A percentile compares a stretch with the other conserved stretches of the same genome.
phyloP scores from a whole-genome alignment of 2,329 filamentous ascomycete genomes.

The Calycina herbarum region DNA sequence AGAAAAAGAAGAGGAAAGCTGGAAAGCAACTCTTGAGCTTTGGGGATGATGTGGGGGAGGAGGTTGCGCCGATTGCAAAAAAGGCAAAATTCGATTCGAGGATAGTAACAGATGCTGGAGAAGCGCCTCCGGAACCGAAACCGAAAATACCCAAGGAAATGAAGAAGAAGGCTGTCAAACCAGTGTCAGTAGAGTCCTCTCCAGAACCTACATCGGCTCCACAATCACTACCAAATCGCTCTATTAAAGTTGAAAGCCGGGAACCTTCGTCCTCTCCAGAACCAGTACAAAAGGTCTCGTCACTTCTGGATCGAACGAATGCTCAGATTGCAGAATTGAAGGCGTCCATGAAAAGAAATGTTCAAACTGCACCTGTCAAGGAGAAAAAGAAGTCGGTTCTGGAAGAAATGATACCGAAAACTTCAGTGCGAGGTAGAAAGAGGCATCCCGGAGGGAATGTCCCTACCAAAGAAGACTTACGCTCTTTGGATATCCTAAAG shows the following conservation, averaged over 20 bases:
- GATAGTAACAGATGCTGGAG: constrained; percentile 63
- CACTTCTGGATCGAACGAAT: constrained; percentile 67
- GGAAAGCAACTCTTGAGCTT: constrained; percentile 80
- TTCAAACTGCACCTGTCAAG: constrained; percentile 50
- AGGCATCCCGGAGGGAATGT: constrained; percentile 59
- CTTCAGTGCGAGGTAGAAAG: constrained; percentile 70
- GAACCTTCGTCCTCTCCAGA: constrained; percentile 41
- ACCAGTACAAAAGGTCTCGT: constrained; percentile 39
- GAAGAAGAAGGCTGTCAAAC: constrained; percentile 35
- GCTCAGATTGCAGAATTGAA: constrained; percentile 80
- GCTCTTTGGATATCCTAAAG: constrained; percentile 69
- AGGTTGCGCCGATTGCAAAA: constrained; percentile 61
- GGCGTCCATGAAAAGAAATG: constrained; percentile 73
- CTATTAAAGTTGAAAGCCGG: constrained; percentile 37
- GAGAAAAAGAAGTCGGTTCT: constrained; percentile 66
- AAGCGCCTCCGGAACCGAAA: constrained; percentile 37
- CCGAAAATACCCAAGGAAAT: constrained; percentile 35
- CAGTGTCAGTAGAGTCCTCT: constrained; percentile 40
- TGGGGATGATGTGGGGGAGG: constrained; percentile 63
- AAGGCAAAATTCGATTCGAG: constrained; percentile 79
- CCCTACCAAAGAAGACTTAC: constrained; percentile 57
- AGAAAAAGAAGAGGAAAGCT: constrained; percentile 65
- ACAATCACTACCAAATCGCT: constrained; percentile 31
- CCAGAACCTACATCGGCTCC: constrained; percentile 40
- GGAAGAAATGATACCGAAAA: constrained; percentile 73